Base-by-base conservation (phyloP, 129 eudicot species). In the Logfia minima region DNA sequence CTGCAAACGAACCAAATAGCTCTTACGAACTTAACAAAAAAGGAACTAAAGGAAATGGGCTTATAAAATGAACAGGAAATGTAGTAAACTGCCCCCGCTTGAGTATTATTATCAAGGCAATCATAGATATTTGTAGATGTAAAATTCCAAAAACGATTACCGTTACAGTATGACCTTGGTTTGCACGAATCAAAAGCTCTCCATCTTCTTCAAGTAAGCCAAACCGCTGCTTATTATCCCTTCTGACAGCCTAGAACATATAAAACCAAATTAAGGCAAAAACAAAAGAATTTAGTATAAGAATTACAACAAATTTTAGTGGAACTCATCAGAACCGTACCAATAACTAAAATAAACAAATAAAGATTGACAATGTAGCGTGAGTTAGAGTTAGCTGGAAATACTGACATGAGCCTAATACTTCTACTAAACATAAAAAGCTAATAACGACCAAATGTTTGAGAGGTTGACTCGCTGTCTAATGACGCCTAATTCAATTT, bases 141-240 rank as follows among this genome's bases (percentile, higher is more conserved):
- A 29, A 48, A 61, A 64, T 58, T 35, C 0, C 62, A 56, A 68
- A 26, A 61, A 28, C 39, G 26, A 65, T 77, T 89, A 94, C 99
- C 89, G 58, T 66, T 22, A 91, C 68, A 35, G 97, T 81, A 81
- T 94, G 99, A 77, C 99, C 99, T 84, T 94, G 99, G 85, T 91
- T 94, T 74, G 99, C 99, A 73, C 97, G 97, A 77, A 94, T 86
- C 72, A 83, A 82, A 62, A 94, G 88, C 87, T 88, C 92, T 66
- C 97, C 93, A 75, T 94, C 80, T 77, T 91, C 97, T 94, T 94
- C 99, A 87, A 91, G 70, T 71, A 94, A 83, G 79, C 96, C 74
- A 84, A 91, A 90, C 77, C 99, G 82, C 79, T 94, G 99, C 86
- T 94, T 94, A 60, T 91, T 94, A 68, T 94, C 99, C 86, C 71